Evolutionary conservation across 2,329 filamentous ascomycete species (phyloP), one percentile per base, ranked within the genome.

Genomic region (Escovopsis sp.): DNA sequence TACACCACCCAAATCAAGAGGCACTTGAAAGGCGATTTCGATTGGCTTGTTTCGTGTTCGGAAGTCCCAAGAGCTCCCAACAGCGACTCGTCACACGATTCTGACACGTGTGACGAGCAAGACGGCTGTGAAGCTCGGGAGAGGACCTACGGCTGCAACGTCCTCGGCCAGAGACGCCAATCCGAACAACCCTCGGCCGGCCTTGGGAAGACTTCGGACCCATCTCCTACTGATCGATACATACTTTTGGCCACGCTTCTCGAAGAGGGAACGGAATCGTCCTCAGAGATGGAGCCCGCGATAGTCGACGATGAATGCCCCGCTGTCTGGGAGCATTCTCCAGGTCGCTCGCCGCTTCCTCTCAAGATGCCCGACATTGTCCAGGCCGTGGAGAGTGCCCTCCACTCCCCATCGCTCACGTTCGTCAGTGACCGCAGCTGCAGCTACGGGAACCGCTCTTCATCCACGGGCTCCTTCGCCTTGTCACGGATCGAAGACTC

Each of bases 401-500:
- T 60, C 14, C 11, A 6, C 27, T 62, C 59, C 3, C 58, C 60
- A 10, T 53, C 54, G 16, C 50, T 57, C 31, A 56, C 57, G 7
- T 47, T 51, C 14, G 46, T 53, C 42, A 53, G 58, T 42, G 51
- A 61, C 37, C 49, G 51, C 45, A 50, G 55, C 44, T 48, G 56
- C 39, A 63, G 55, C 38, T 61, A 63, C 46, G 52, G 59, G 9
- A 55, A 59, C 11, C 48, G 46, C n/a, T 57, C 56, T 14, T 57
- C 58, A 20, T 49, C 50, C 25, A 41, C 52, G 6, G 57, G 52
- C 0, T 61, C 57, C 27, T 56, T 51, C 45, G 62, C 50, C 1
- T 58, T 63, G 11, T 60, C 67, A 24, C 69, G 73, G 14, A 79
- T 80, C 39, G 76, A 80, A 52, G 76, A 79, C 52, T 79, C 75